Conservation (phyloP, 352 stramenopile genomes). For the Phytophthora meadii region DNA sequence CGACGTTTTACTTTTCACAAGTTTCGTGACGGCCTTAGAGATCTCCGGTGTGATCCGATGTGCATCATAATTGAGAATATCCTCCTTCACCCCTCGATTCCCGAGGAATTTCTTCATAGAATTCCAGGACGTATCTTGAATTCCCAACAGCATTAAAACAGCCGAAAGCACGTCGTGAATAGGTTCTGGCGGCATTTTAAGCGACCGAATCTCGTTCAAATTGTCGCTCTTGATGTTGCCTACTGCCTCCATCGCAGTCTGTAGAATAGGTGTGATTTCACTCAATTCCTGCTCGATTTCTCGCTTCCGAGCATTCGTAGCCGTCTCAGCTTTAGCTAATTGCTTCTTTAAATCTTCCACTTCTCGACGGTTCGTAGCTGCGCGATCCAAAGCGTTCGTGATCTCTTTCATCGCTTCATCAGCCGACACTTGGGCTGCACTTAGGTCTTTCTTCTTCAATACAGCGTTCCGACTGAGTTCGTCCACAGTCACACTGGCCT, state of each 20-base stretch:
- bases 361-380: conserved; percentile 89
- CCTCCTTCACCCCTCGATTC: conserved; percentile 95
- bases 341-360: conserved; percentile 93
- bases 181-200: conserved; percentile 95
- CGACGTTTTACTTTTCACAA: conserved; percentile 93
- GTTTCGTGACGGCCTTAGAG: conserved; percentile 90
- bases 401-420: conserved; percentile 97
- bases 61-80: conserved; percentile 97
- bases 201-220: conserved; percentile 95
- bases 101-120: conserved; percentile 98
- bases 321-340: conserved; percentile 88
- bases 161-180: conserved; percentile 95
- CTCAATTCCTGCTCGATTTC: conserved; percentile 94
- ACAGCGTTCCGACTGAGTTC: conserved; percentile 88
- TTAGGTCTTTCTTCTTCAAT: conserved; percentile 92
- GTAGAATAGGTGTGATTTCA: conserved; percentile 92
- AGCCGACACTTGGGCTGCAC: conserved; percentile 85
- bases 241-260: conserved; percentile 92
- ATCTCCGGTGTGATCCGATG: conserved; percentile 92
- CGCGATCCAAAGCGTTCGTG: conserved; percentile 91
- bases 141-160: conserved; percentile 95
- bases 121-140: conserved; percentile 96
- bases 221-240: conserved; percentile 96
- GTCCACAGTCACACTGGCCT: conserved; percentile 92
- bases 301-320: conserved; percentile 89